Percentiles rank a stretch among this genome's conserved stretches.
Evolutionary conservation across 2,329 filamentous ascomycete genomes (phyloP).

Genomic region (Canariomyces notabilis): DNA sequence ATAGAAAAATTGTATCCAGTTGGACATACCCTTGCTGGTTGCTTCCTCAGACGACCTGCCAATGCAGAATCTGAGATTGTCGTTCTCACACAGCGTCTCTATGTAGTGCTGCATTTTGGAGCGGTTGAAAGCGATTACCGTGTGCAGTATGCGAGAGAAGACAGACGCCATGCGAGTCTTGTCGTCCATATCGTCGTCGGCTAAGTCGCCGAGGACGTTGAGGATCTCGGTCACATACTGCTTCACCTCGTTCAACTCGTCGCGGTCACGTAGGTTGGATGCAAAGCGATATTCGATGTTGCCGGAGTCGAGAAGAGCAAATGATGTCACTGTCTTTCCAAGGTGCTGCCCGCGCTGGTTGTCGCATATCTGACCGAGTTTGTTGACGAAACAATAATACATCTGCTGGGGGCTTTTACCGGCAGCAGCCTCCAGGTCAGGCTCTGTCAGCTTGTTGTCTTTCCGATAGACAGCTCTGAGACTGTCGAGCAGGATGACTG

Average conservation of each 20-base stretch:
- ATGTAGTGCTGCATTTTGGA: constrained; percentile 15
- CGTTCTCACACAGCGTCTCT: neutral
- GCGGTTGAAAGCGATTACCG: constrained; percentile 20
- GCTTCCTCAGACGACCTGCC: neutral
- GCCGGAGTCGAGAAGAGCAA: constrained; percentile 24
- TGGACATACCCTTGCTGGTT: constrained; percentile 6
- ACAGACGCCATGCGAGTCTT: neutral
- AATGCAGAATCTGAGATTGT: constrained; percentile 9
- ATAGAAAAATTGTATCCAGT: too few relatives aligned
- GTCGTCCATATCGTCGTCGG: constrained; percentile 4
- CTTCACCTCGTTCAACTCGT: constrained; percentile 7
- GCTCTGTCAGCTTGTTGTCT: constrained; percentile 1
- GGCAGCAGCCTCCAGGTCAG: constrained; percentile 10
- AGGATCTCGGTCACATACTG: constrained; percentile 20
- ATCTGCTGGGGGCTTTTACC: constrained; percentile 10
- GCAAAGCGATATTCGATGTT: constrained; percentile 27
- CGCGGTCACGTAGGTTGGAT: constrained; percentile 26
- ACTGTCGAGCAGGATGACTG: constrained; percentile 12
- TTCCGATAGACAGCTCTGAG: constrained; percentile 7
- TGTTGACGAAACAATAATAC: constrained; percentile 28
- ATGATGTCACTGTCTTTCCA: constrained; percentile 26
- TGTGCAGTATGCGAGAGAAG: constrained; percentile 10
- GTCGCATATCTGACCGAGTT: constrained; percentile 29
- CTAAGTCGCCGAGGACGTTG: constrained; percentile 2
- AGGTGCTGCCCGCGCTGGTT: constrained; percentile 8